Evolutionary conservation across 495 filamentous ascomycete species (phyloP), one percentile per base, ranked within the genome.

Genomic region (Chaetomium cochliodes): DNA sequence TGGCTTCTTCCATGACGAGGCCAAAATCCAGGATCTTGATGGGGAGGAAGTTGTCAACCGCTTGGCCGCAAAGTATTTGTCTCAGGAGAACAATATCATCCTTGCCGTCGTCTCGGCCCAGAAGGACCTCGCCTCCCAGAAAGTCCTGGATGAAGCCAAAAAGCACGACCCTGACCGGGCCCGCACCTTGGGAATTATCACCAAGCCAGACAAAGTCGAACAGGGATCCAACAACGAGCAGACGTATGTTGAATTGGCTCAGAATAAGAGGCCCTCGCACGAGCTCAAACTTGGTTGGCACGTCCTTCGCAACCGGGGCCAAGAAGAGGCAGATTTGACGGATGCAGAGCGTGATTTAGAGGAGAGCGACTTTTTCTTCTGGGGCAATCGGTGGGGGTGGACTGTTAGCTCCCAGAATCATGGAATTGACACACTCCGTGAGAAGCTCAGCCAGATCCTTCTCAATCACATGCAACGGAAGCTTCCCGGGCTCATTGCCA

Each of bases 41-140:
- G 82, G 80, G 51, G 79, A 81, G 1, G 56, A 70, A 2, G 72
- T 87, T 3, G 82, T 89, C 13, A 70, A 76, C 7, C 71, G 78
- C 9, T 62, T 92, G 16, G 81, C 82, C 0, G 72, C 85, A 11
- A 72, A 73, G 12, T 91, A 91, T 69, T 89, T 92, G 72, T 66
- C 49, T 3, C 78, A 84, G 37, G 63, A 72, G 15, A 79, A 83
- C 22, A 85, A 78, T 57, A 85, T 89, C 66, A 83, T 85, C 44
- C 75, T 89, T 0, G 83, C 84, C 12, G 78, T 89, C 2, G 68
- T 88, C 7, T 80, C 82, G 0, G 85, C 85, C 8, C 78, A 76
- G 56, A 79, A 82, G 30, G 76, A 84, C 61, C 74, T 75, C 37
- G 78, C 77, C 3, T 79, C 80, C 64, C 84, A 87, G 67, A 67